These are phyloP conservation scores for Perkinsus marinus DNA, from an alignment of 169 alveolate genomes.

Conservation along the genomic window DNA sequence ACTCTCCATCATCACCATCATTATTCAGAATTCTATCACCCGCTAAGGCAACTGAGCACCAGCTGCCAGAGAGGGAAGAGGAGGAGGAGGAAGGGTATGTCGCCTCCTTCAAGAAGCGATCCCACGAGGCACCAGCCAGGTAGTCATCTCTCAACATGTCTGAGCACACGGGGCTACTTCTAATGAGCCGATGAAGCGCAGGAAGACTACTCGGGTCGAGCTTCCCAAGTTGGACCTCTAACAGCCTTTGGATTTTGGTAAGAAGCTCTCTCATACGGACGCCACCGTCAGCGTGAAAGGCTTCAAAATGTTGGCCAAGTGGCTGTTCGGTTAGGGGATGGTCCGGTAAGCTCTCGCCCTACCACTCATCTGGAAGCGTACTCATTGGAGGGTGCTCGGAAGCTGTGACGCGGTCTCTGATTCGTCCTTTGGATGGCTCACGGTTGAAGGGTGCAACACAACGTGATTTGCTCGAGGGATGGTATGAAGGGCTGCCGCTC, in stretches of 20 bases:
- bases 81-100: no score
- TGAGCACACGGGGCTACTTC: neutral
- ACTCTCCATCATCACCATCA: no score
- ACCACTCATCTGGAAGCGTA: no score
- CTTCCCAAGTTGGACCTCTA: neutral
- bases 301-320: neutral
- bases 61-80: no score
- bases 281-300: neutral
- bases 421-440: neutral
- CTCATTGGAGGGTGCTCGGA: neutral
- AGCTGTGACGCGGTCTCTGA: neutral
- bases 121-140: no score
- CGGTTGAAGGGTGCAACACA: neutral
- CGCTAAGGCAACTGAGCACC: no score
- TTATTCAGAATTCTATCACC: no score
- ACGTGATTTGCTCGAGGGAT: neutral
- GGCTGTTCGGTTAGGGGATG: neutral
- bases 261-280: neutral
- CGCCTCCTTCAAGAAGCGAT: no score
- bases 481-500: neutral
- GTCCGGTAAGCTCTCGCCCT: neutral
- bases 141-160: neutral
- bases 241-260: neutral
- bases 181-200: neutral
- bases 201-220: no score